Base-by-base conservation (phyloP, 805 yeast species). In the Candida corydali region DNA sequence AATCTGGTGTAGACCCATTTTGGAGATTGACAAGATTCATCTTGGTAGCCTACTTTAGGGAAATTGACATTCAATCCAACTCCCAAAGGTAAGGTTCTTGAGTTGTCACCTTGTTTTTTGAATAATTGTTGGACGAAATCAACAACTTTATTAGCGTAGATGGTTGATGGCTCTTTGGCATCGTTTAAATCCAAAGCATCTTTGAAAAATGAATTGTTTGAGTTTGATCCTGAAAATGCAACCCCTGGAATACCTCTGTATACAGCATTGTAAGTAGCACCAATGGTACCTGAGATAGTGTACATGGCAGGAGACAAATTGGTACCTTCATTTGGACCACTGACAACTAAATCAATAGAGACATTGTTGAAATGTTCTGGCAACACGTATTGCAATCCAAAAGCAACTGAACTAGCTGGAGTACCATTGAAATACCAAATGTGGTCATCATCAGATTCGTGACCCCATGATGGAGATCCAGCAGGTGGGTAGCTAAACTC, bases 341-440 rank as follows among this genome's bases (percentile, higher is more conserved):
- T 54, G 33, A 73, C 70, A 37, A 73, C 72, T 39, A 73, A 55
- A 52, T 74, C 79, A 45, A 71, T 55, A 15, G 69, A 49, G 33
- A 57, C 45, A 52, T 70, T 68, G 39, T 64, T 52, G 48, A 70
- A 71, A 53, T 55, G 59, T 33, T 50, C 60, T 42, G 79, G 79
- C 32, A 70, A 47, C 29, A 73, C 61, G 51, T 70, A 71, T 35
- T 69, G 69, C 37, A 73, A 54, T 17, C 65, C 78, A 45, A 71
- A 65, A 4, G 73, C 65, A 29, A 73, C 74, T 51, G 69, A 69
- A 10, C 75, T 63, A 30, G 77, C 74, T 40, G 80, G 80, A 12
- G 78, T 70, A 42, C 76, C 78, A 45, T 73, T 70, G 60, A 74
- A 71, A 53, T 74, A 74, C 78, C 79, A 74, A 43, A 69, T 54